Percentiles rank a stretch among this genome's conserved stretches.
Conservation (phyloP, 148 eudicot species). For the Fallopia convolvulus region DNA sequence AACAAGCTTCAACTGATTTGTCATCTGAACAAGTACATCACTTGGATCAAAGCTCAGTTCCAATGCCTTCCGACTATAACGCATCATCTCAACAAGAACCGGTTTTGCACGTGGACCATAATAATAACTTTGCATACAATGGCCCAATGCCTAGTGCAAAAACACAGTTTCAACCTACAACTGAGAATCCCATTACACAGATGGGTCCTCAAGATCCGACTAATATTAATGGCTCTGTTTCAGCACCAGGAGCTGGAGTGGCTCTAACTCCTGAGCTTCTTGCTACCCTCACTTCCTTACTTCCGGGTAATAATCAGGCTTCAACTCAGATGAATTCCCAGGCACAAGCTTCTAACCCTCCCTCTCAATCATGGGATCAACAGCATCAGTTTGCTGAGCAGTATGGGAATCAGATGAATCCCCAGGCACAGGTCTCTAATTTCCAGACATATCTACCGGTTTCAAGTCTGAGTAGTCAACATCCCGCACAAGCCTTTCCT, state of each 20-base stretch:
- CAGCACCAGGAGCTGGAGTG: conserved; percentile 43
- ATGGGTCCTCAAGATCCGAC: conserved; percentile 28
- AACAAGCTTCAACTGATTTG: conserved; percentile 29
- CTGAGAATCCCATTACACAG: conserved; percentile 15
- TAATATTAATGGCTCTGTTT: conserved; percentile 23
- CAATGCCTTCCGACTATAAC: conserved; percentile 33
- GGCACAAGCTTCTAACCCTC: conserved; percentile 14
- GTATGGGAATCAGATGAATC: conserved; percentile 31
- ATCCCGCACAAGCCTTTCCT: conserved; percentile 20
- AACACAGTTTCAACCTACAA: conserved; percentile 22
- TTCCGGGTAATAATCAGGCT: conserved; percentile 44
- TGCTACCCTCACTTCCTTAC: conserved; percentile 67
- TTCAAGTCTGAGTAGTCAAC: conserved; percentile 20
- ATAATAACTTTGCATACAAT: conserved; percentile 28
- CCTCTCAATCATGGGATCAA: conserved; percentile 45
- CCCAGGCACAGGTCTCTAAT: conserved; percentile 29
- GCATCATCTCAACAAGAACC: conserved; percentile 33
- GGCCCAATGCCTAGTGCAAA: conserved; percentile 28
- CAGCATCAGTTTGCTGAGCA: conserved; percentile 31
- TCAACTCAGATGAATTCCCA: conserved; percentile 20
- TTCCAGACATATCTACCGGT: conserved; percentile 27
- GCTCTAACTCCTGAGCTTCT: conserved; percentile 78
- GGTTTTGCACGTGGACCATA: conserved; percentile 27
- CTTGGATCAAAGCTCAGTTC: conserved; percentile 25
- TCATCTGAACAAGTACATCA: conserved; percentile 29